These are phyloP conservation scores for Candida mattraensis DNA, from an alignment of 805 yeast species.

Conservation along the genomic window DNA sequence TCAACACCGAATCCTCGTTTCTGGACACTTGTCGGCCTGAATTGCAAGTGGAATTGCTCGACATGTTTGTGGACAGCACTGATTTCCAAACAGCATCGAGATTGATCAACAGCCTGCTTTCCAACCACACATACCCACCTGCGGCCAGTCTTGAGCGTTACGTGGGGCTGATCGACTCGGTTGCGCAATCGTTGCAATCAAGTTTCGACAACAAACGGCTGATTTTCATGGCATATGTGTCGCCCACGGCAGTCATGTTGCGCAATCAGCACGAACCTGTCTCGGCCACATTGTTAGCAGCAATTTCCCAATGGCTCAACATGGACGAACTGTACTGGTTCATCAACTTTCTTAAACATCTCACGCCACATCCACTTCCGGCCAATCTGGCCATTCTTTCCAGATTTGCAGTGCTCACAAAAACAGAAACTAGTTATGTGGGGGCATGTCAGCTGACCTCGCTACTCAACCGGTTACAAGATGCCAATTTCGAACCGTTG, in stretches of 20 bases:
- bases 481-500: slow-evolving; percentile 11
- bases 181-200: slow-evolving; percentile 18
- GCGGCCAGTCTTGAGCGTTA: slow-evolving; percentile 15
- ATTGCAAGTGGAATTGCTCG: slow-evolving; percentile 14
- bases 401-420: slow-evolving; percentile 9
- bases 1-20: slow-evolving; percentile 1
- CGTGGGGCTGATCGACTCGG: slow-evolving; percentile 12
- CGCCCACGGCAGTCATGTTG: slow-evolving; percentile 16
- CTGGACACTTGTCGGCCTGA: slow-evolving; percentile 9
- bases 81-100: slow-evolving; percentile 22
- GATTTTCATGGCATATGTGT: slow-evolving; percentile 26
- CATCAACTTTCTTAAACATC: slow-evolving; percentile 20
- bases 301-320: slow-evolving; percentile 20
- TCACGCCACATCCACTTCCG: neutral
- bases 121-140: slow-evolving; percentile 15
- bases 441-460: slow-evolving; percentile 24
- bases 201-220: slow-evolving; percentile 17
- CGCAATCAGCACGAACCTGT: slow-evolving; percentile 11
- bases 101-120: slow-evolving; percentile 14
- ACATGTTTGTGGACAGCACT: slow-evolving; percentile 11
- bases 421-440: slow-evolving; percentile 4
- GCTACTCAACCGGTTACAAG: slow-evolving; percentile 17
- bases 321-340: slow-evolving; percentile 22
- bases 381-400: slow-evolving; percentile 8
- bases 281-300: slow-evolving; percentile 5